A percentile compares a stretch with the other conserved stretches of the same genome.
These are phyloP conservation scores for Aspergillus ochraceus DNA, from an alignment of 2,329 filamentous ascomycete genomes.

Conservation along the genomic window DNA sequence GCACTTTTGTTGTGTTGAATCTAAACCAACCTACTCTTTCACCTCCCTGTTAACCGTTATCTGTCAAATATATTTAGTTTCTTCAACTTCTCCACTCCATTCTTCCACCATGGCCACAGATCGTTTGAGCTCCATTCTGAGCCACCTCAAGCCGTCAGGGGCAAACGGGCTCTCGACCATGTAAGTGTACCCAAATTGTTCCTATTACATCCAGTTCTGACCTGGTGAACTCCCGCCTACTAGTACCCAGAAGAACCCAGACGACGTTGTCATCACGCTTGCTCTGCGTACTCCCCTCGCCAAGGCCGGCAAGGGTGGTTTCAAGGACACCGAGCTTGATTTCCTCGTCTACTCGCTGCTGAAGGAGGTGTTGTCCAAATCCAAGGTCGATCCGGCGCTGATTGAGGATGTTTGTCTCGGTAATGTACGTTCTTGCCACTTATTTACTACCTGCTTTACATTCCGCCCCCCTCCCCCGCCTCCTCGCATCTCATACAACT, in stretches of 20 bases:
- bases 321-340: constrained; percentile 92
- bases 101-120: constrained; percentile 69
- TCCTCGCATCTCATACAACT: constrained; percentile 10
- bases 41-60: not conserved
- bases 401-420: constrained; percentile 90
- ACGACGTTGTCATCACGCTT: constrained; percentile 95
- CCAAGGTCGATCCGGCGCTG: constrained; percentile 74
- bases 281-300: constrained; percentile 84
- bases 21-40: not conserved
- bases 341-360: constrained; percentile 80
- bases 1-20: not conserved
- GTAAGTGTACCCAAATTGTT: constrained; percentile 56
- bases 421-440: constrained; percentile 63
- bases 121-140: constrained; percentile 82
- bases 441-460: not conserved
- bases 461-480: not conserved
- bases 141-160: constrained; percentile 66
- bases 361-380: constrained; percentile 70
- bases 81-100: not conserved
- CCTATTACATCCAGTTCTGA: constrained; percentile 15
- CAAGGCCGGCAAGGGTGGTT: constrained; percentile 86
- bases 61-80: not conserved
- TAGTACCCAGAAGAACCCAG: constrained; percentile 87
- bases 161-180: constrained; percentile 71
- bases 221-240: not conserved